Percentiles rank a stretch among this genome's conserved stretches.
Evolutionary conservation across 257 asterid species (phyloP).

Genomic region (Fraxinus cuspidata): DNA sequence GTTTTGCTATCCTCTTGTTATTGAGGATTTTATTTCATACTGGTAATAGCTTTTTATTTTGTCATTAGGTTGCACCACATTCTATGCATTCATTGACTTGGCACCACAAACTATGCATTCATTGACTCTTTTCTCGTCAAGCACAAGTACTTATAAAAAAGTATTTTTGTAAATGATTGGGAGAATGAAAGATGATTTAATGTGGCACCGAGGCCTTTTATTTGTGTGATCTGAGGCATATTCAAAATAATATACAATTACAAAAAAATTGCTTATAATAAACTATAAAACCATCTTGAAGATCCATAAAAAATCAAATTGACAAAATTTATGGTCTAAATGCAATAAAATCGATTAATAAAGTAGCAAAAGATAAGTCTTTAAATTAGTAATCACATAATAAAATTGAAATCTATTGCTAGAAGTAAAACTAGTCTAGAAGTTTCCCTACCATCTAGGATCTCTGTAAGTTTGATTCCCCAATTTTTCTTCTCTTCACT

Average conservation of each 20-base stretch:
- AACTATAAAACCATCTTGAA: background rate
- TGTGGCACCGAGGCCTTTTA: background rate
- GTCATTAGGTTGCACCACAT: background rate
- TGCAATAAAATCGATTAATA: background rate
- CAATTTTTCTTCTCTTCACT: background rate
- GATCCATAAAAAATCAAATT: background rate
- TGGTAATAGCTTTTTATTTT: slow-evolving; percentile 2
- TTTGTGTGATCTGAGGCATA: background rate
- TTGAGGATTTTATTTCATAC: slow-evolving; percentile 3
- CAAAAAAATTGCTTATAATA: background rate
- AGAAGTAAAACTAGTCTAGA: background rate
- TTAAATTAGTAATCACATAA: background rate
- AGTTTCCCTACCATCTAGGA: background rate
- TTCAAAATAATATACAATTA: background rate
- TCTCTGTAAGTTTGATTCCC: background rate
- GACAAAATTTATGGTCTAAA: background rate
- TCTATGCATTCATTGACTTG: background rate
- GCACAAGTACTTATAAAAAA: background rate
- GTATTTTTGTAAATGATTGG: background rate
- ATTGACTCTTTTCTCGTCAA: background rate
- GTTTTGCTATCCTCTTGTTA: slow-evolving; percentile 20
- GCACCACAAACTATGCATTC: background rate
- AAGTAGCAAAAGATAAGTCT: background rate
- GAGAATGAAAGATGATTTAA: slow-evolving; percentile 8
- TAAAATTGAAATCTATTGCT: background rate